Evolutionary conservation across 257 asterid species (phyloP).

Genomic region (Plantago ovata): DNA sequence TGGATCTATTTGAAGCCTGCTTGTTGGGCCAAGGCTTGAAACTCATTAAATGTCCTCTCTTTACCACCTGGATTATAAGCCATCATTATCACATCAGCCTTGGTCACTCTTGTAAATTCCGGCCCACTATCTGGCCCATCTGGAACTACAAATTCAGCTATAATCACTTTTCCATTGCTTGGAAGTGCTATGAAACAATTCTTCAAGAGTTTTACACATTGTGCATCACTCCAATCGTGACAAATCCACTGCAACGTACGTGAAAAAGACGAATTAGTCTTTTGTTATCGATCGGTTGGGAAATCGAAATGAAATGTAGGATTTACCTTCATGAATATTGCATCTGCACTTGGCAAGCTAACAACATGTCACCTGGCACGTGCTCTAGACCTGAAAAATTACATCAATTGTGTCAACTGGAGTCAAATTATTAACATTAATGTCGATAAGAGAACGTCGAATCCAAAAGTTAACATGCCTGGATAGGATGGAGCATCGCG

Average conservation of each 20-base stretch:
- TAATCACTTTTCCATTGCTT: constrained; percentile 43
- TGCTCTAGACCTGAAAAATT: constrained; percentile 42
- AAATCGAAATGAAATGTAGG: neutral
- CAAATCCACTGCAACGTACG: constrained; percentile 46
- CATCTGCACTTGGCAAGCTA: constrained; percentile 64
- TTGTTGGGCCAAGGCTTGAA: constrained; percentile 39
- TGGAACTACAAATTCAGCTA: constrained; percentile 40
- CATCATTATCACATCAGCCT: constrained; percentile 46
- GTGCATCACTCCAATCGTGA: constrained; percentile 65
- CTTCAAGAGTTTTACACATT: constrained; percentile 42
- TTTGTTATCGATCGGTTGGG: neutral
- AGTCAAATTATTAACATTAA: neutral
- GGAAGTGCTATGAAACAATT: constrained; percentile 49
- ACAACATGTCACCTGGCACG: constrained; percentile 67
- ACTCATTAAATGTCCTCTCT: constrained; percentile 52
- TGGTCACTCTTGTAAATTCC: constrained; percentile 17
- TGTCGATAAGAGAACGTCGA: neutral
- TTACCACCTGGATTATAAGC: constrained; percentile 55
- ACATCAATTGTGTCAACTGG: neutral
- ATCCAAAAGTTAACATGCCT: constrained; percentile 3
- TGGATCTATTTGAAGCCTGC: constrained; percentile 42
- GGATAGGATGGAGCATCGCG: constrained; percentile 27
- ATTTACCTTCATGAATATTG: constrained; percentile 70
- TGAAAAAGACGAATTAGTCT: neutral
- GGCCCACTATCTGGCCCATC: constrained; percentile 36